Evolutionary conservation across 2,329 filamentous ascomycete species (phyloP).

Genomic region (Pseudocercospora fuligena): DNA sequence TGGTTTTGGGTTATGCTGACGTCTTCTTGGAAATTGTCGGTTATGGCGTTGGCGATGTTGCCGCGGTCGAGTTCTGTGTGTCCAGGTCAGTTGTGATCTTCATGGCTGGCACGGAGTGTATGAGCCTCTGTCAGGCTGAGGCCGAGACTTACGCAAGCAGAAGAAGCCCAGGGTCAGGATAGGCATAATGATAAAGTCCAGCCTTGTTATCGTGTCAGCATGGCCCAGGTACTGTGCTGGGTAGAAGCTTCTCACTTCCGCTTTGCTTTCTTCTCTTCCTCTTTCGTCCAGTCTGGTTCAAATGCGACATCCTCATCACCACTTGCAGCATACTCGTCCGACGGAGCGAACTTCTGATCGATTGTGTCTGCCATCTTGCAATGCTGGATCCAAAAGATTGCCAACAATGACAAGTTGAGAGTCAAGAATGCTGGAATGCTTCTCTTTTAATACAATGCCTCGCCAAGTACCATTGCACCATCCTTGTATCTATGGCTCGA

Average conservation of each 20-base stretch:
- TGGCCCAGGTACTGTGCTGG: not conserved
- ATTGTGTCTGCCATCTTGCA: slow-evolving; percentile 9
- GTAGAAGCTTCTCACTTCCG: slow-evolving; percentile 32
- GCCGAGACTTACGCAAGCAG: slow-evolving; percentile 33
- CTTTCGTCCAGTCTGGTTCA: slow-evolving; percentile 34
- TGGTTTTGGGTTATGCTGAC: slow-evolving; percentile 39
- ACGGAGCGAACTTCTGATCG: slow-evolving; percentile 12
- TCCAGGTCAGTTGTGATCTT: not conserved
- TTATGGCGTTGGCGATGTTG: slow-evolving; percentile 41
- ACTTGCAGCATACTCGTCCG: slow-evolving; percentile 11
- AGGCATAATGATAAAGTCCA: slow-evolving; percentile 42
- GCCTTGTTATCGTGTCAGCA: slow-evolving; percentile 22
- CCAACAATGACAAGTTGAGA: not conserved
- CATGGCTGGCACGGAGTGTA: not conserved
- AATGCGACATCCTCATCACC: slow-evolving; percentile 21
- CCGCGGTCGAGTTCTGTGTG: slow-evolving; percentile 36
- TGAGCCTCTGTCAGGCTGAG: not conserved
- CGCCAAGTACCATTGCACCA: not conserved
- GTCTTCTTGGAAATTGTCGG: slow-evolving; percentile 40
- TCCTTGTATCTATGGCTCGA: not conserved
- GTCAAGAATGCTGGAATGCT: not conserved
- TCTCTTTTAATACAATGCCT: not conserved
- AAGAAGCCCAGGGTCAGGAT: slow-evolving; percentile 42
- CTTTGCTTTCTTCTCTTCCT: slow-evolving; percentile 39
- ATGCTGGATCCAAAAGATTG: not conserved